Evolutionary conservation across 495 filamentous ascomycete genomes (phyloP).

Genomic region (Hypoxylon trugodes): DNA sequence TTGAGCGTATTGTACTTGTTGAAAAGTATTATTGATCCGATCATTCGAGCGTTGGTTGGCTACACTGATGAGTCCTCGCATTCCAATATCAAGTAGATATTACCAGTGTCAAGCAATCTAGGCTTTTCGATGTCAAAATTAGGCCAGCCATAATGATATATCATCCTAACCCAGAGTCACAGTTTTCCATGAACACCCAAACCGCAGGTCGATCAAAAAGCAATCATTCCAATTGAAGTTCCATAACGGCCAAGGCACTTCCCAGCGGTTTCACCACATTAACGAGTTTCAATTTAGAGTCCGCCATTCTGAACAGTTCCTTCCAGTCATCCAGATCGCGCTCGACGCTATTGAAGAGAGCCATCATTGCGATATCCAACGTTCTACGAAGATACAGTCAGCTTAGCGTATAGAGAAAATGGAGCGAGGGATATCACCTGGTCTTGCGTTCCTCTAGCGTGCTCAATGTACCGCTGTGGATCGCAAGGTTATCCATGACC

Average conservation of each 20-base stretch:
- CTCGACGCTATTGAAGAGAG: constrained; percentile 48
- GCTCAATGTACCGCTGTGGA: constrained; percentile 36
- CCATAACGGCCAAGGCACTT: constrained; percentile 36
- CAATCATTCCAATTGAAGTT: constrained; percentile 39
- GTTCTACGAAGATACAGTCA: constrained; percentile 35
- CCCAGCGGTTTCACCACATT: constrained; percentile 36
- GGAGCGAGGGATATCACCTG: constrained; percentile 3
- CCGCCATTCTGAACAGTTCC: constrained; percentile 42
- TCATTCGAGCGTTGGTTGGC: too few relatives aligned
- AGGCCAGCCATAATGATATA: too few relatives aligned
- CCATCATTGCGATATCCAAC: constrained; percentile 50
- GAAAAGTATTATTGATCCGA: too few relatives aligned
- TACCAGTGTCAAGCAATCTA: too few relatives aligned
- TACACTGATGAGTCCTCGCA: too few relatives aligned
- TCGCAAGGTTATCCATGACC: constrained; percentile 48
- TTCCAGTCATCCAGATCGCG: constrained; percentile 45
- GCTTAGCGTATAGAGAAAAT: background rate
- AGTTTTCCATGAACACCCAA: too few relatives aligned
- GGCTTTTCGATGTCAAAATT: too few relatives aligned
- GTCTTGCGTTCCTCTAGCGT: constrained; percentile 41
- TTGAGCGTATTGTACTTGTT: too few relatives aligned
- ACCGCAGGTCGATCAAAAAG: background rate
- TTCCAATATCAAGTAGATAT: too few relatives aligned
- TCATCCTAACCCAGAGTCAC: too few relatives aligned
- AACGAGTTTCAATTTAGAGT: constrained; percentile 41